A percentile compares a stretch with the other conserved stretches of the same genome.
Evolutionary conservation across 352 stramenopile genomes (phyloP).

Genomic region (Globisporangium viniferum): DNA sequence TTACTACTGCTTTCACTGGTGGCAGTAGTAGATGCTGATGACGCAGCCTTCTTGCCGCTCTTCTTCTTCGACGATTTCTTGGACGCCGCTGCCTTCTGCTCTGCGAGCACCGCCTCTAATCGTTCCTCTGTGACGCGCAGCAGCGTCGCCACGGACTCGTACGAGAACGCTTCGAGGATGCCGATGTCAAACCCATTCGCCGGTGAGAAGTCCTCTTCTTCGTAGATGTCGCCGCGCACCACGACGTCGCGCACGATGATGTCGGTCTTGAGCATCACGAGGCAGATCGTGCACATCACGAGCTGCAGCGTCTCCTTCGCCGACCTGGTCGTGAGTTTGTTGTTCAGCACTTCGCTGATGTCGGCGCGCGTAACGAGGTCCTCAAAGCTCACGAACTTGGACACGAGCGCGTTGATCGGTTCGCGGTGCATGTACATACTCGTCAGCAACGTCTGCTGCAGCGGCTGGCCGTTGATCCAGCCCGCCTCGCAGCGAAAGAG

Average conservation of each 20-base stretch:
- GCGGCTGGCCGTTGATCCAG: conserved; percentile 81
- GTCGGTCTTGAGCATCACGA: conserved; percentile 72
- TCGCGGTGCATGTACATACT: conserved; percentile 87
- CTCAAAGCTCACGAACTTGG: conserved; percentile 17
- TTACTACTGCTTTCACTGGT: conserved; percentile 2
- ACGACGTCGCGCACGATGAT: conserved; percentile 81
- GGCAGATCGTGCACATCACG: conserved; percentile 63
- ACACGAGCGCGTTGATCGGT: conserved; percentile 69
- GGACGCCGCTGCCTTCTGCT: conserved; percentile 37
- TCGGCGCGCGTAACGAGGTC: conserved; percentile 22
- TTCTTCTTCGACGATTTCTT: conserved; percentile 67
- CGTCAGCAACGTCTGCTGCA: conserved; percentile 88
- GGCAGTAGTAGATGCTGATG: background rate
- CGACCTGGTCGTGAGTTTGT: conserved; percentile 26
- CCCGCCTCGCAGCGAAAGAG: conserved; percentile 73
- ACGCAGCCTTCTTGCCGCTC: conserved; percentile 39
- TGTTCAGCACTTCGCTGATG: conserved; percentile 27
- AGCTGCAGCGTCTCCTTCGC: conserved; percentile 59
- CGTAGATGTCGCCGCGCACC: conserved; percentile 93
- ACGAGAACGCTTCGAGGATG: conserved; percentile 35
- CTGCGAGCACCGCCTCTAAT: conserved; percentile 33
- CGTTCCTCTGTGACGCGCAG: conserved; percentile 46
- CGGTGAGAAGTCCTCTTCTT: conserved; percentile 94
- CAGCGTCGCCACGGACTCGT: conserved; percentile 36
- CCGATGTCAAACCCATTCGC: conserved; percentile 65